Conservation (phyloP, 768 basidiomycete species). For the Boletus edulis region DNA sequence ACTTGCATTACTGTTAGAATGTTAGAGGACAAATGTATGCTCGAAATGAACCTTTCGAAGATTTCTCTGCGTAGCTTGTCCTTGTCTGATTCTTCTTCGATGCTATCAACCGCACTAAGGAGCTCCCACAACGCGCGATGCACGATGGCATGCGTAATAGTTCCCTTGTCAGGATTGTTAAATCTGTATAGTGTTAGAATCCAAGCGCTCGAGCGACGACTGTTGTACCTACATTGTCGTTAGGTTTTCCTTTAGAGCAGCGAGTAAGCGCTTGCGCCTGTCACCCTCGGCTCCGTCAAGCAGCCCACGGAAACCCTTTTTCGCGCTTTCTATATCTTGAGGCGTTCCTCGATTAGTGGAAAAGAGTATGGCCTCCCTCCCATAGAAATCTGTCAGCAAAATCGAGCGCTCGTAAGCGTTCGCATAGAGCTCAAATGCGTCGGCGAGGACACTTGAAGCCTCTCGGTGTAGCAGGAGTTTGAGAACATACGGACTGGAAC, state of each 20-base stretch:
- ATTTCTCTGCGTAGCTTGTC: conserved; percentile 78
- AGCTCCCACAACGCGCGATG: conserved; percentile 90
- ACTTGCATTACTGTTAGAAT: conserved; percentile 34
- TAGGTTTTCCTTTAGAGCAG: conserved; percentile 71
- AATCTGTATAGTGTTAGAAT: conserved; percentile 49
- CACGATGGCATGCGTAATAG: conserved; percentile 82
- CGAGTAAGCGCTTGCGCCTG: conserved; percentile 62
- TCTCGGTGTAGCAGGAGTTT: conserved; percentile 82
- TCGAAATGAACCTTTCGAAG: conserved; percentile 64
- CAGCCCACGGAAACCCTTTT: conserved; percentile 65
- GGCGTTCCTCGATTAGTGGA: conserved; percentile 50
- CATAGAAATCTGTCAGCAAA: conserved; percentile 85
- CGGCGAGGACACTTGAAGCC: conserved; percentile 79
- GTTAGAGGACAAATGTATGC: not conserved
- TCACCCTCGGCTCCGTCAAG: conserved; percentile 64
- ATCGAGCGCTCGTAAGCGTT: conserved; percentile 82
- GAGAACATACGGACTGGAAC: conserved; percentile 73
- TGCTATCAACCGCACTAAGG: conserved; percentile 54
- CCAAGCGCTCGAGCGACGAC: not conserved
- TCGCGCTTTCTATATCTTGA: conserved; percentile 61
- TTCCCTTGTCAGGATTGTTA: conserved; percentile 89
- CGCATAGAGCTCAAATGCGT: conserved; percentile 84
- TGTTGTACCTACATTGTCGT: conserved; percentile 59
- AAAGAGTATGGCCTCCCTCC: conserved; percentile 82
- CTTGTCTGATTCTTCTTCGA: conserved; percentile 60